Conservation (phyloP, 1,284 basidiomycete species). For the Trichosporon asahii region DNA sequence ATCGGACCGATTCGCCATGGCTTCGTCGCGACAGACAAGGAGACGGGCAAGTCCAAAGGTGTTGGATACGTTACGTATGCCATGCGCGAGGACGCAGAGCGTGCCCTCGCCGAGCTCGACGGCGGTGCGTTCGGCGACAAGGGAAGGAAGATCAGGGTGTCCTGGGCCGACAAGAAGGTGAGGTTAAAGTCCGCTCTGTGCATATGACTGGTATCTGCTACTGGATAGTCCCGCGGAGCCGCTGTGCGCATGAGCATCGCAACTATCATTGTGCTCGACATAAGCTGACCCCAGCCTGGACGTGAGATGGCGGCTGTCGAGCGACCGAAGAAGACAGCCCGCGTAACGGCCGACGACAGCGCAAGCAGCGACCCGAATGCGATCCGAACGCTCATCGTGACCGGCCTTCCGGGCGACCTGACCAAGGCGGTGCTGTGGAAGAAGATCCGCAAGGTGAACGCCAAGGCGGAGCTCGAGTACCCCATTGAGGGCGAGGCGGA, state of each 20-base stretch:
- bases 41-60: conserved; percentile 81
- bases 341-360: conserved; percentile 15
- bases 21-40: conserved; percentile 74
- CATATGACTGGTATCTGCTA: not conserved
- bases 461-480: conserved; percentile 62
- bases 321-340: conserved; percentile 24
- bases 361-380: conserved; percentile 62
- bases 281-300: conserved; percentile 16
- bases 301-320: conserved; percentile 15
- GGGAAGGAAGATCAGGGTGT: conserved; percentile 67
- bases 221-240: not conserved
- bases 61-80: conserved; percentile 98
- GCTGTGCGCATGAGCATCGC: not conserved
- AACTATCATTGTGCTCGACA: conserved; percentile 3
- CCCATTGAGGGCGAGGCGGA: conserved; percentile 56
- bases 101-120: conserved; percentile 61
- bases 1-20: conserved; percentile 90
- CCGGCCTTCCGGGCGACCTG: conserved; percentile 66
- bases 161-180: conserved; percentile 77
- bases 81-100: conserved; percentile 79
- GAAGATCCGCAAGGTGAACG: conserved; percentile 70
- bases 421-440: conserved; percentile 81
- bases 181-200: conserved; percentile 22
- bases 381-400: conserved; percentile 73
- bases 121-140: conserved; percentile 57